Percentiles rank a stretch among this genome's conserved stretches.
Conservation (phyloP, 306 rosid genomes). For the Ceratonia siliqua region DNA sequence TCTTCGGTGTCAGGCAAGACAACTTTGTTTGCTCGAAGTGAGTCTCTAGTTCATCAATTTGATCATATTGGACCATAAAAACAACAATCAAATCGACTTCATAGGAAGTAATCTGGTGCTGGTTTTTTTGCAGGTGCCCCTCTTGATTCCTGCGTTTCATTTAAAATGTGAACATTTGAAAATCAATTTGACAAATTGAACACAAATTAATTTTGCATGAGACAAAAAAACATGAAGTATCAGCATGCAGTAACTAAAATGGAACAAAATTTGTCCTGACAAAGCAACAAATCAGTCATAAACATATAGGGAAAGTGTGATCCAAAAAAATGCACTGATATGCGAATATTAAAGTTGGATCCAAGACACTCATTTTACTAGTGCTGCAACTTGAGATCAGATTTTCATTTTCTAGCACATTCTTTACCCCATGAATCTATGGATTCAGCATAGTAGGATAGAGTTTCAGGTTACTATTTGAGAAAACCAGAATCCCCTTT, state of each 20-base stretch:
- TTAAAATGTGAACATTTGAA: neutral
- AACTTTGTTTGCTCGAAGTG: constrained; percentile 34
- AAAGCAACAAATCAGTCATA: neutral
- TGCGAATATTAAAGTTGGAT: neutral
- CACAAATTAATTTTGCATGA: neutral
- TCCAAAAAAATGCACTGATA: neutral
- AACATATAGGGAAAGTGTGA: constrained; percentile 22
- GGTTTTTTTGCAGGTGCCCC: constrained; percentile 88
- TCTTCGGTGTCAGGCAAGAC: constrained; percentile 19
- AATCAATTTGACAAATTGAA: neutral
- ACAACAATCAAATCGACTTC: constrained; percentile 31
- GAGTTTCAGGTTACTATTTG: constrained; percentile 14
- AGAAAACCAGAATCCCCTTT: constrained; percentile 11
- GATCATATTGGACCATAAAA: constrained; percentile 34
- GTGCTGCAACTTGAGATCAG: neutral
- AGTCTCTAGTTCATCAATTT: constrained; percentile 44
- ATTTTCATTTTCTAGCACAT: neutral
- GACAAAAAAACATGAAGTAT: neutral
- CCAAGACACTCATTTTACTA: neutral
- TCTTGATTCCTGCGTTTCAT: constrained; percentile 78
- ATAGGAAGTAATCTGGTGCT: constrained; percentile 96
- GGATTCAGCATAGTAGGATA: neutral
- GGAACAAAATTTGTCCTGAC: neutral
- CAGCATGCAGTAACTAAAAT: neutral
- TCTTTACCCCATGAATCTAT: constrained; percentile 18